A percentile compares a stretch with the other conserved stretches of the same genome.
Evolutionary conservation across 1,284 basidiomycete species (phyloP).

Genomic region (Tilletia setariae): DNA sequence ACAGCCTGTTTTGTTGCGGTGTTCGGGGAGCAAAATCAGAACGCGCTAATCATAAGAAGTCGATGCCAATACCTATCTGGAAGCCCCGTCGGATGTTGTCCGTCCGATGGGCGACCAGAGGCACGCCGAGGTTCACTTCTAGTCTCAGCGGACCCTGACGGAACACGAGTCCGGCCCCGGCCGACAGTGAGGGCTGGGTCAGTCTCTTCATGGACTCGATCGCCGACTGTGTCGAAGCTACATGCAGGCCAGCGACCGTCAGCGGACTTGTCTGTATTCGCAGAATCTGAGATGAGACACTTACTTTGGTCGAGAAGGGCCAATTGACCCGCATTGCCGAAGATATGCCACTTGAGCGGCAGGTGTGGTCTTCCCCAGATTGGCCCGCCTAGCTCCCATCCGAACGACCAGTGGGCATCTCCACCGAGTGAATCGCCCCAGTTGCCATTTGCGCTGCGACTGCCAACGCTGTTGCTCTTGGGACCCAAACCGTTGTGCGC

Average conservation of each 20-base stretch:
- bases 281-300: constrained; percentile 36
- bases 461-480: constrained; percentile 60
- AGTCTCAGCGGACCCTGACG: constrained; percentile 76
- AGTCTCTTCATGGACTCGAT: constrained; percentile 22
- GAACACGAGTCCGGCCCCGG: constrained; percentile 86
- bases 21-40: no score
- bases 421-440: constrained; percentile 83
- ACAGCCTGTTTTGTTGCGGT: background rate
- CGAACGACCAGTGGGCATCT: constrained; percentile 79
- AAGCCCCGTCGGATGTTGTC: constrained; percentile 78
- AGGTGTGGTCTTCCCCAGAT: constrained; percentile 75
- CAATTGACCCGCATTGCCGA: constrained; percentile 82
- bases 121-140: constrained; percentile 89
- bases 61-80: constrained; percentile 83
- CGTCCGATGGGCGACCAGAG: constrained; percentile 71
- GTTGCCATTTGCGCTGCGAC: no score
- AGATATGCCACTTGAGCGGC: constrained; percentile 82
- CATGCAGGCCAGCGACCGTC: background rate
- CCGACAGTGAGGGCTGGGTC: constrained; percentile 64
- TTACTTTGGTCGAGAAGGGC: constrained; percentile 65
- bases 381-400: constrained; percentile 74
- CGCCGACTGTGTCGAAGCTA: background rate
- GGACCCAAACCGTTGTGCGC: constrained; percentile 79
- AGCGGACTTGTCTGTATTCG: background rate
- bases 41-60: constrained; percentile 30